These are phyloP conservation scores for Rosa multiflora DNA, from an alignment of 306 rosid genomes.

Conservation along the genomic window DNA sequence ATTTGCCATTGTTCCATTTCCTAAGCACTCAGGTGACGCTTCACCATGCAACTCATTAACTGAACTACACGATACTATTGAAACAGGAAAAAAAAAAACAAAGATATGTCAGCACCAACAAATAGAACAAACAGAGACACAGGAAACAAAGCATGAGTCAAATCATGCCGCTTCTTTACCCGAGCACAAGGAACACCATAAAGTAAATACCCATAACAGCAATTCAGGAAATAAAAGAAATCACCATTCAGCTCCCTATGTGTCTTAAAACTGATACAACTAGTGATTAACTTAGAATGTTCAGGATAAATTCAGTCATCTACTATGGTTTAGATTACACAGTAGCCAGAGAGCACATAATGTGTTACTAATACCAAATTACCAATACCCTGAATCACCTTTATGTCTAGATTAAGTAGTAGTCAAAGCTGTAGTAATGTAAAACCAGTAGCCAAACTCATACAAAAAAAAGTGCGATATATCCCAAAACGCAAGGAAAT, in stretches of 20 bases:
- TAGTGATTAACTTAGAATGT: neutral
- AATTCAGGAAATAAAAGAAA: neutral
- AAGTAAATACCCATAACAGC: neutral
- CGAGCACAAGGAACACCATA: too few species aligned
- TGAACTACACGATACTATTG: conserved; percentile 31
- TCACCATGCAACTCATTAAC: conserved; percentile 41
- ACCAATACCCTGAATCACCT: neutral
- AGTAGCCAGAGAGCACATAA: conserved; percentile 1
- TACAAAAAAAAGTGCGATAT: neutral
- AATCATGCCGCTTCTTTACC: neutral
- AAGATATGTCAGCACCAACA: neutral
- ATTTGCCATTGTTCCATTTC: conserved; percentile 29
- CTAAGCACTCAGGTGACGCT: conserved; percentile 29
- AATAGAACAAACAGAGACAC: conserved; percentile 2
- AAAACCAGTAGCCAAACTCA: neutral
- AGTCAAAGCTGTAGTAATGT: neutral
- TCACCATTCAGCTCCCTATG: neutral
- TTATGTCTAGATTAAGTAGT: neutral
- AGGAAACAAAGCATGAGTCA: neutral
- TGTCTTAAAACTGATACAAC: neutral
- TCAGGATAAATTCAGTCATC: neutral
- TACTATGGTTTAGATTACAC: neutral
- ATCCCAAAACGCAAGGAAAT: neutral
- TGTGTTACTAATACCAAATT: neutral
- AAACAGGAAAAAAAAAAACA: conserved; percentile 7